Base-by-base conservation (phyloP, 2,329 filamentous ascomycete species). In the Mycogone perniciosa region DNA sequence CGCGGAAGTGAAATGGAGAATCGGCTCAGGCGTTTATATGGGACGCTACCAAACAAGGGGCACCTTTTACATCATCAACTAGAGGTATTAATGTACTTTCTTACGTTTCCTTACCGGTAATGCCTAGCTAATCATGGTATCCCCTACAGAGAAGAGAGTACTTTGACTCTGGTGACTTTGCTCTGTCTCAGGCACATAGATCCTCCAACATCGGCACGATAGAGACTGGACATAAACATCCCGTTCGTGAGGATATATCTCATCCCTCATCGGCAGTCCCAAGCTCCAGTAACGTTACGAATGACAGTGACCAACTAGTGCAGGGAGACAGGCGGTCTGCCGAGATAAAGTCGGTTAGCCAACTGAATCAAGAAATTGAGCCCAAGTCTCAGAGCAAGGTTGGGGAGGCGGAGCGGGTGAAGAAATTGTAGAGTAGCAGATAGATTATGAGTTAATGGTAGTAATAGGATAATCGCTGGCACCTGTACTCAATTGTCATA, bases 151-250 rank as follows among this genome's bases (percentile, higher is more conserved):
- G 44, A 44, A 56, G 56, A 30, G 54, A 55, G 10, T 59, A 56
- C 29, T 59, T 59, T 9, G 56, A 59, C 29, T 59, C 56, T 7
- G 56, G 57, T 10, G 56, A 59, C 41, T 58, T 59, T 44, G 56
- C 57, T 13, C 56, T 59, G 7, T 46, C 41, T 11, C 47, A 59
- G 50, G 57, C 57, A 40, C 44, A 51, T n/a, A 48, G 11, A 20
- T 31, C 54, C 27, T 59, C 57, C 6, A 41, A 57, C 20, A 58
- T 58, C 8, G 57, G 57, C 37, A 30, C 35, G 5, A 42, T 59
- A 13, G 43, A 34, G 30, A 59, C 56, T 13, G 57, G 57, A 30
- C 51, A 26, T 33, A 43, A 59, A 46, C 54, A 59, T 41, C 56
- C 57, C 7, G 5, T 50, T 11, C 54, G 57, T 1, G n/a, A 39